phyloP scores from a whole-genome alignment of 208 protist genomes.

The Blastocrithidia nonstop region DNA sequence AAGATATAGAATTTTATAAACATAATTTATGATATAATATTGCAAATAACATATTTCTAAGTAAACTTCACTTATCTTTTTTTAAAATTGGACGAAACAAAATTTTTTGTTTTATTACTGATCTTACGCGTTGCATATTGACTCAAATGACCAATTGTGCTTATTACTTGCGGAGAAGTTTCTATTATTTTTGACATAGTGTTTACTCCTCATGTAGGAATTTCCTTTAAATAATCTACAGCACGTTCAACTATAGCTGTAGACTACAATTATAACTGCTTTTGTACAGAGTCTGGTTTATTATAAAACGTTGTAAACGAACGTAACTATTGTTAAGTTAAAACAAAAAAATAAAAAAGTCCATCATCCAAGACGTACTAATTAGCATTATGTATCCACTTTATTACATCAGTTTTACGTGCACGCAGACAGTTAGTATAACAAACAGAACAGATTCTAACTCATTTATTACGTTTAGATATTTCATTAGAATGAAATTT shows the following conservation, averaged over 20 bases:
- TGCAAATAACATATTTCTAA: too few relatives aligned
- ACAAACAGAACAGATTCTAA: constrained; percentile 33
- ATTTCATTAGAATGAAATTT: too few relatives aligned
- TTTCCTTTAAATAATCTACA: constrained; percentile 13
- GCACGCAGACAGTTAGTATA: constrained; percentile 43
- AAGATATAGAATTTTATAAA: too few relatives aligned
- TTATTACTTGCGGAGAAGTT: constrained; percentile 13
- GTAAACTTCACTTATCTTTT: too few relatives aligned
- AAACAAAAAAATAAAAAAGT: constrained; percentile 38
- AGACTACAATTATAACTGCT: constrained; percentile 25
- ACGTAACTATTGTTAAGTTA: constrained; percentile 22
- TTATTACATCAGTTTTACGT: constrained; percentile 14
- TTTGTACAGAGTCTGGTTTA: constrained; percentile 26
- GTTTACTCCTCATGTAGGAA: constrained; percentile 11
- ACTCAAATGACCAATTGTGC: constrained; percentile 12
- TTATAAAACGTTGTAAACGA: constrained; percentile 16
- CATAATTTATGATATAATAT: too few relatives aligned
- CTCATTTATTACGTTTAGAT: constrained; percentile 11
- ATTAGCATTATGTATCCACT: constrained; percentile 24
- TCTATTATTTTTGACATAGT: constrained; percentile 11
- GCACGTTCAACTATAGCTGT: constrained; percentile 26
- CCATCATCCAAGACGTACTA: constrained; percentile 36
- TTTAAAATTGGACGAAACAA: too few relatives aligned
- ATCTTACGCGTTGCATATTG: constrained; percentile 12
- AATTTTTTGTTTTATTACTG: constrained; percentile 12